Evolutionary conservation across 192 early-diverging fungal species (phyloP).

Genomic region (Coemansia sp.): DNA sequence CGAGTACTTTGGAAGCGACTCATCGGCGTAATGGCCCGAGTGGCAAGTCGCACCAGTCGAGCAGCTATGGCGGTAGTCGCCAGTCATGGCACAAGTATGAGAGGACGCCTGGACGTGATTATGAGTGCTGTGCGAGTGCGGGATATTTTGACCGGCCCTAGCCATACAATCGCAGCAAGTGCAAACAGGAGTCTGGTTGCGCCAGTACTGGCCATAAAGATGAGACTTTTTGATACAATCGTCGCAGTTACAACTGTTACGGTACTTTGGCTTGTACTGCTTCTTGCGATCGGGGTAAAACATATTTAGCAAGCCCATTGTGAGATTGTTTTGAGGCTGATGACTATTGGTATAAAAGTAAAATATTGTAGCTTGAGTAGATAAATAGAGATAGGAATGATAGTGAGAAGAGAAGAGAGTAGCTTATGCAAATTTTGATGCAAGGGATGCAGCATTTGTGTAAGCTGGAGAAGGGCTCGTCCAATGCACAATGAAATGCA

Average conservation of each 20-base stretch:
- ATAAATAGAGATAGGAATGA: background rate
- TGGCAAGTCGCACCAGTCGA: constrained; percentile 4
- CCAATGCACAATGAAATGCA: constrained; percentile 5
- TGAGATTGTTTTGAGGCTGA: background rate
- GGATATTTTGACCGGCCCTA: constrained; percentile 41
- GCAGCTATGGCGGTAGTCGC: constrained; percentile 15
- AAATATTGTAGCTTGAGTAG: background rate
- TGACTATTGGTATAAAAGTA: background rate
- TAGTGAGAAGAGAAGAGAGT: background rate
- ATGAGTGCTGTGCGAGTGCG: constrained; percentile 40
- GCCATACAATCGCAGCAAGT: constrained; percentile 58
- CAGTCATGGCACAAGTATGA: constrained; percentile 44
- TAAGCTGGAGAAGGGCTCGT: background rate
- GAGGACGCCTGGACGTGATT: constrained; percentile 33
- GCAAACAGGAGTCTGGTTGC: constrained; percentile 46
- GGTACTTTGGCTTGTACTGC: constrained; percentile 37
- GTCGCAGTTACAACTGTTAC: constrained; percentile 46
- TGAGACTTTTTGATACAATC: constrained; percentile 29
- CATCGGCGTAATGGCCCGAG: background rate
- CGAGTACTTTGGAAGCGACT: constrained; percentile 54
- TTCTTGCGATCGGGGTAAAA: constrained; percentile 48
- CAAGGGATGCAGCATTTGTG: background rate
- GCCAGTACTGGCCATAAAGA: constrained; percentile 45
- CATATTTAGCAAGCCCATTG: constrained; percentile 38
- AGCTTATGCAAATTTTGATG: background rate